A percentile compares a stretch with the other conserved stretches of the same genome.
Evolutionary conservation across 1,284 basidiomycete genomes (phyloP).

Genomic region (Rhizoctonia solani): DNA sequence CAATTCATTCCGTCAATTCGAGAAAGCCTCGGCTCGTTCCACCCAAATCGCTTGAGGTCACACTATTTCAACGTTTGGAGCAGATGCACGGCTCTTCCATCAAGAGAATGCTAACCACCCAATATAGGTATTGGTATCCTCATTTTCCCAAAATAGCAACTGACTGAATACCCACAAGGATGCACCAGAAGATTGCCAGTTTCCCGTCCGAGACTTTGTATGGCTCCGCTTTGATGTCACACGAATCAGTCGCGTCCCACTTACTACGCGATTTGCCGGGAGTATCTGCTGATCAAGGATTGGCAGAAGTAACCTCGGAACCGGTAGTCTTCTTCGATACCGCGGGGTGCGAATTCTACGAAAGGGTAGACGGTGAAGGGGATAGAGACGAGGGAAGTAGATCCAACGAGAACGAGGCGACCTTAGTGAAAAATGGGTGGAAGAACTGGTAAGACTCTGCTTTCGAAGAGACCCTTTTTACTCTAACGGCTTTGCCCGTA

Average conservation of each 20-base stretch:
- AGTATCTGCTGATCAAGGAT: conserved; percentile 59
- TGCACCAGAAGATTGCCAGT: conserved; percentile 83
- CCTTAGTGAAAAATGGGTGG: conserved; percentile 82
- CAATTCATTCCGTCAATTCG: not conserved
- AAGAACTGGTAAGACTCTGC: conserved; percentile 63
- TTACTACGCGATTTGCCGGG: conserved; percentile 73
- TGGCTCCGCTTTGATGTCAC: conserved; percentile 69
- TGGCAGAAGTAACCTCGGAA: conserved; percentile 67
- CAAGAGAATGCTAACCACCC: conserved; percentile 84
- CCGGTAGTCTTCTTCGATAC: conserved; percentile 95
- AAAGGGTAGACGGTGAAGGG: conserved; percentile 56
- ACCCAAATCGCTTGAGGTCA: conserved; percentile 80
- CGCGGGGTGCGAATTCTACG: conserved; percentile 88
- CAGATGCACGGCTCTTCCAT: conserved; percentile 80
- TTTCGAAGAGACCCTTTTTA: not conserved
- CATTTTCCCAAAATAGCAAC: not conserved
- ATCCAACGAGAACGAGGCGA: conserved; percentile 92
- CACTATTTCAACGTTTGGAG: conserved; percentile 90
- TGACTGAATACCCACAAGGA: conserved; percentile 54
- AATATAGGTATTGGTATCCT: conserved; percentile 70
- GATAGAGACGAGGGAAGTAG: conserved; percentile 79
- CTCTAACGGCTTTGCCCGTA: conserved; percentile 43
- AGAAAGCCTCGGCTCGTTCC: conserved; percentile 52
- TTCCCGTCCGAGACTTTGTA: conserved; percentile 90
- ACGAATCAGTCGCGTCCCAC: conserved; percentile 70